Evolutionary conservation across 169 alveolate species (phyloP).

Genomic region (Plasmodium gaboni): DNA sequence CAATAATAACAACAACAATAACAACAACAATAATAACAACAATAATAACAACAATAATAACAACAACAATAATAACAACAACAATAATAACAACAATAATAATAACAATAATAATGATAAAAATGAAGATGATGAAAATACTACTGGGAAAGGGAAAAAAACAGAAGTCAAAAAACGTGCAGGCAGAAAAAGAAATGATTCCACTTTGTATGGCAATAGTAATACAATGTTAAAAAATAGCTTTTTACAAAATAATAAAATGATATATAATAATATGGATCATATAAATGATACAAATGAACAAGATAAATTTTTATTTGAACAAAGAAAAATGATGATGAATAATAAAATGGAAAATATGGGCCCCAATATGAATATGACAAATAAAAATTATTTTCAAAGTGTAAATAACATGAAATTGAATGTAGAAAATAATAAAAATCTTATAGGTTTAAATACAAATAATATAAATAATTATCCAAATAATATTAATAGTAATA

Average conservation of each 20-base stretch:
- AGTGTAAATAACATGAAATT: neutral
- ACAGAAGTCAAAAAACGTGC: too few relatives aligned
- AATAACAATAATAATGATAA: neutral
- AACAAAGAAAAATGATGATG: conserved; percentile 14
- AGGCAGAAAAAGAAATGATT: too few relatives aligned
- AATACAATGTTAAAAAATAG: too few relatives aligned
- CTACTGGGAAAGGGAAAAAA: too few relatives aligned
- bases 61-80: neutral
- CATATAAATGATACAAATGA: conserved; percentile 1
- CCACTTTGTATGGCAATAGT: too few relatives aligned
- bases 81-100: neutral
- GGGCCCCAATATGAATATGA: neutral
- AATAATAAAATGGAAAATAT: conserved; percentile 14
- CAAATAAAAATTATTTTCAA: neutral
- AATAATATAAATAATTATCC: conserved; percentile 2
- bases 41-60: neutral
- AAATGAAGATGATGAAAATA: neutral
- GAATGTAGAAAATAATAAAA: conserved; percentile 10
- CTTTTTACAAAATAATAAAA: neutral
- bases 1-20: neutral
- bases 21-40: neutral
- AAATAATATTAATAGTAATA: conserved; percentile 3
- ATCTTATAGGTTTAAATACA: neutral
- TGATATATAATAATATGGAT: neutral
- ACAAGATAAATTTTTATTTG: neutral